Evolutionary conservation across 176 grass and related monocot genomes (phyloP).

Genomic region (Avena insularis): DNA sequence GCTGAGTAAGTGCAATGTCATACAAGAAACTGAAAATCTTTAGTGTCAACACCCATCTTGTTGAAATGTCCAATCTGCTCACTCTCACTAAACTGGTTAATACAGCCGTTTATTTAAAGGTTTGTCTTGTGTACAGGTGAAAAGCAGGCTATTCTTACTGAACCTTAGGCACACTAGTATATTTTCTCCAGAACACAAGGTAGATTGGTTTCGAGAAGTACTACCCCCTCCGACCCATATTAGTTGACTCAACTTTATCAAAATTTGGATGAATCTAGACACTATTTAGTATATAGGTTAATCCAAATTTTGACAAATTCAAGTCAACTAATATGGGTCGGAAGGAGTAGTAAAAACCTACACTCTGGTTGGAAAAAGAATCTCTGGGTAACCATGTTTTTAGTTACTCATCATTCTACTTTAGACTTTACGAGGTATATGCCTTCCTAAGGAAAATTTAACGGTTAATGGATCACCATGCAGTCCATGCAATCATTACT

Average conservation of each 20-base stretch:
- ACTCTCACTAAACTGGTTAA: background rate
- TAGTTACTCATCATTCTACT: background rate
- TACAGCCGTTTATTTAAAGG: background rate
- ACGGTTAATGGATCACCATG: constrained; percentile 15
- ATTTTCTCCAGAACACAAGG: background rate
- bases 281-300: too few relatives aligned
- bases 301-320: too few relatives aligned
- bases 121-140: background rate
- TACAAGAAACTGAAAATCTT: background rate
- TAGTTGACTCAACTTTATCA: too few relatives aligned
- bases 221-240: too few relatives aligned
- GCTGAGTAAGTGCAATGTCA: background rate
- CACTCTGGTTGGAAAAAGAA: background rate
- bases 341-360: background rate
- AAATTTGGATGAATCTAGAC: too few relatives aligned
- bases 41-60: background rate
- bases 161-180: background rate
- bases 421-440: background rate
- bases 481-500: constrained; percentile 37
- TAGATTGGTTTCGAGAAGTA: too few relatives aligned
- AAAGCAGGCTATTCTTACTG: background rate
- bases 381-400: background rate
- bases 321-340: too few relatives aligned
- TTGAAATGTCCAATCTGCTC: background rate
- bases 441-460: background rate